These are phyloP conservation scores for Chytridium lagenaria DNA, from an alignment of 371 early-diverging fungal genomes.

Conservation along the genomic window DNA sequence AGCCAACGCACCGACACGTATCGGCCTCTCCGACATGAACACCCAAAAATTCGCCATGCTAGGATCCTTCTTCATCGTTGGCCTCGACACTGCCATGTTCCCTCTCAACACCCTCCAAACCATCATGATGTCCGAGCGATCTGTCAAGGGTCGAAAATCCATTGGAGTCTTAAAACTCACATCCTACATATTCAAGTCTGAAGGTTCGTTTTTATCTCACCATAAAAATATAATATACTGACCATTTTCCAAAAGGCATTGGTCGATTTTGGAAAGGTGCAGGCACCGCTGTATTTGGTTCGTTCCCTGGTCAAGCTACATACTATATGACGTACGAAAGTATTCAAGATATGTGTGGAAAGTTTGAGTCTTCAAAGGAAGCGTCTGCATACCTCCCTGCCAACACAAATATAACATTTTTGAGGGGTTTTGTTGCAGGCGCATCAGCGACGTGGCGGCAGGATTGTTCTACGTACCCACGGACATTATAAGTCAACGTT, in stretches of 20 bases:
- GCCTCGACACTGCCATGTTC: conserved; percentile 86
- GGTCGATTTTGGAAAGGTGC: conserved; percentile 52
- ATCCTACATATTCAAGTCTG: neutral
- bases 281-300: conserved; percentile 44
- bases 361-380: no score
- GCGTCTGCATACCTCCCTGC: neutral
- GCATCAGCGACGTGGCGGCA: conserved; percentile 42
- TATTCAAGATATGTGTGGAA: conserved; percentile 38
- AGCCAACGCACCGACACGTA: conserved; percentile 13
- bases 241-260: conserved; percentile 24
- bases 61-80: conserved; percentile 53
- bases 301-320: conserved; percentile 51
- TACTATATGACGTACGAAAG: conserved; percentile 54
- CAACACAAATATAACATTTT: conserved; percentile 27
- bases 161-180: conserved; percentile 8
- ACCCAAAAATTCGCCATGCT: conserved; percentile 38
- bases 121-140: conserved; percentile 47
- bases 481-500: conserved; percentile 52
- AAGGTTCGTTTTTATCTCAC: neutral
- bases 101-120: conserved; percentile 96
- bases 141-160: conserved; percentile 7
- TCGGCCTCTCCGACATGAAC: conserved; percentile 50
- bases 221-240: neutral
- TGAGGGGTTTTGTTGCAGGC: conserved; percentile 47
- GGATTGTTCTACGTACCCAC: conserved; percentile 55